Evolutionary conservation across 192 early-diverging fungal genomes (phyloP).

Genomic region (Entophlyctis helioformis): DNA sequence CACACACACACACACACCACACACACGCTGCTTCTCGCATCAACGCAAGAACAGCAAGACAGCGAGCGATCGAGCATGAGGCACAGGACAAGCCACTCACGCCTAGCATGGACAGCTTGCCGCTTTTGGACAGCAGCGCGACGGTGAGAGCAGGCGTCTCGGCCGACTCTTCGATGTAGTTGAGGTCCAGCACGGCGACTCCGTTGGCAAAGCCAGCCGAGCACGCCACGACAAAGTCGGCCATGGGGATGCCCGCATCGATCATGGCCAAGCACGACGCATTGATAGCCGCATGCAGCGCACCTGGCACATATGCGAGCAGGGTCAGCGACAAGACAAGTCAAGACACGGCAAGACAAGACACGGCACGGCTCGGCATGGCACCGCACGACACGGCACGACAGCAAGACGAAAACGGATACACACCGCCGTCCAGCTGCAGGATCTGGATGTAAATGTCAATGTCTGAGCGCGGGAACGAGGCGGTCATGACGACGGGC

Average conservation of each 20-base stretch:
- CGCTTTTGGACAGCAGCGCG: slow-evolving; percentile 68
- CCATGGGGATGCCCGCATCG: slow-evolving; percentile 81
- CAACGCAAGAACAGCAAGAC: background rate
- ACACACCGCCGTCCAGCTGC: slow-evolving; percentile 81
- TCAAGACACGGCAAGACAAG: too few species aligned
- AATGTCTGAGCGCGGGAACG: slow-evolving; percentile 84
- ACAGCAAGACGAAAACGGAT: background rate
- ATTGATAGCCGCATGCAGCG: slow-evolving; percentile 59
- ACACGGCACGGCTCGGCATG: too few species aligned
- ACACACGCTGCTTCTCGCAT: too few species aligned
- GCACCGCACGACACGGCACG: too few species aligned
- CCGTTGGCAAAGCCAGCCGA: slow-evolving; percentile 71
- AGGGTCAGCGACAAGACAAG: slow-evolving; percentile 17
- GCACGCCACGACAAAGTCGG: slow-evolving; percentile 61
- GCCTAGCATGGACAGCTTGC: slow-evolving; percentile 69
- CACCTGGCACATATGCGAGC: slow-evolving; percentile 59
- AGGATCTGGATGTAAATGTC: slow-evolving; percentile 85
- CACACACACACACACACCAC: too few species aligned
- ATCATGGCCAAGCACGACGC: slow-evolving; percentile 44
- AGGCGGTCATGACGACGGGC: slow-evolving; percentile 58
- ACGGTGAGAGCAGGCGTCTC: slow-evolving; percentile 84
- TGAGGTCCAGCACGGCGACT: slow-evolving; percentile 66
- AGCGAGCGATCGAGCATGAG: background rate
- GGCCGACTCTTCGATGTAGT: slow-evolving; percentile 74
- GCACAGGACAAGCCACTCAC: slow-evolving; percentile 16